phyloP scores from a whole-genome alignment of 345 rosid genomes.

The Raphanus raphanistrum region DNA sequence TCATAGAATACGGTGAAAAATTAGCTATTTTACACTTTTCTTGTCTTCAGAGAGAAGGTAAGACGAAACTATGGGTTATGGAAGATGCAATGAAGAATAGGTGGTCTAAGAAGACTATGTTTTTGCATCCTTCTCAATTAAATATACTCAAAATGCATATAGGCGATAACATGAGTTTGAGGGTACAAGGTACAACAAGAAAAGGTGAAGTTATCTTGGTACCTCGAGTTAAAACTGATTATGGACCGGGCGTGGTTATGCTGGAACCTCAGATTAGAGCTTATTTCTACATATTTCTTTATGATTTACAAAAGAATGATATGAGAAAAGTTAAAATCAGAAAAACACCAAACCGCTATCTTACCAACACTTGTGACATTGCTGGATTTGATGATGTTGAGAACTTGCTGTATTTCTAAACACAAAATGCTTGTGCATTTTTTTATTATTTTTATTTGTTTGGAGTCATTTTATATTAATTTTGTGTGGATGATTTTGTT shows the following conservation, averaged over 20 bases:
- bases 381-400: neutral
- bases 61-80: neutral
- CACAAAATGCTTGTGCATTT: no score
- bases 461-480: no score
- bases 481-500: no score
- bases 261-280: neutral
- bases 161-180: neutral
- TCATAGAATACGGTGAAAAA: neutral
- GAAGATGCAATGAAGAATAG: neutral
- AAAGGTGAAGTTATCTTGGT: conserved; percentile 5
- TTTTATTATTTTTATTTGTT: no score
- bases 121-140: neutral
- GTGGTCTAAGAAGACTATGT: neutral
- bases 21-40: neutral
- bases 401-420: conserved; percentile 13
- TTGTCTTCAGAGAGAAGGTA: neutral
- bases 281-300: neutral
- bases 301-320: conserved; percentile 8
- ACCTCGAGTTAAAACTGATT: neutral
- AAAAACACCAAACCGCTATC: neutral
- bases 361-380: neutral
- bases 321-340: conserved; percentile 1
- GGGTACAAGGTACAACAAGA: neutral
- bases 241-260: neutral
- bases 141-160: neutral